Base-by-base conservation (phyloP, 805 yeast genomes). In the Kluyveromyces wickerhamii region DNA sequence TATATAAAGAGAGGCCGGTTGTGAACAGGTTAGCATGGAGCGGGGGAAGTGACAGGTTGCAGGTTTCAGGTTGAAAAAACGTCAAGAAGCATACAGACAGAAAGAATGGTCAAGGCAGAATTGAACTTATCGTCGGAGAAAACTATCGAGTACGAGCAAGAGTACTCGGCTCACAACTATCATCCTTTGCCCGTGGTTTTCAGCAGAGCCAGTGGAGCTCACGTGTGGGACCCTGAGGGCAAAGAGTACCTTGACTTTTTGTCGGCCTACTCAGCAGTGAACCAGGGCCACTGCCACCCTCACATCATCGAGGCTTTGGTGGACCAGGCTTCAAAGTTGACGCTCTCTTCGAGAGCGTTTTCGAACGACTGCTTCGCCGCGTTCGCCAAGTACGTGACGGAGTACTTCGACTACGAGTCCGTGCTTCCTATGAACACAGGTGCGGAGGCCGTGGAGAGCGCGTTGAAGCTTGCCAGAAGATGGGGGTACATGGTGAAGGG, bases 161-260 rank as follows among this genome's bases (percentile, higher is more conserved):
- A 80, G 41, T 86, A 82, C 65, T 84, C 96, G 32, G 97, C 97
- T 20, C 96, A 88, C 66, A 89, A 89, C 69, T 89, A 89, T 67
- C 96, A 86, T 63, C 96, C 97, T 34, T 66, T 89, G 43, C 97
- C 97, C 9, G 96, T 89, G 40, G 96, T 89, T 11, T 83, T 89
- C 63, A 71, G 82, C 51, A 77, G 71, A 52, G 97, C 95, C 11
- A 45, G 59, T 40, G 97, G 97, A 32, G 95, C 96, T 18, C 80
- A 84, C 45, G 96, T 89, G 15, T 89, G 96, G 96, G 97, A 89
- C 59, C 96, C 96, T 6, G 97, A 89, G 63, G 96, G 96, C 45
- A 84, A 79, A 25, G 88, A 87, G 57, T 89, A 88, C 61, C 66
- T 89, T 45, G 97, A 89, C 61, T 89, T 89, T 55, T 66, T 89